These are phyloP conservation scores for Flaveria robusta DNA, from an alignment of 129 eudicot species.

Conservation along the genomic window DNA sequence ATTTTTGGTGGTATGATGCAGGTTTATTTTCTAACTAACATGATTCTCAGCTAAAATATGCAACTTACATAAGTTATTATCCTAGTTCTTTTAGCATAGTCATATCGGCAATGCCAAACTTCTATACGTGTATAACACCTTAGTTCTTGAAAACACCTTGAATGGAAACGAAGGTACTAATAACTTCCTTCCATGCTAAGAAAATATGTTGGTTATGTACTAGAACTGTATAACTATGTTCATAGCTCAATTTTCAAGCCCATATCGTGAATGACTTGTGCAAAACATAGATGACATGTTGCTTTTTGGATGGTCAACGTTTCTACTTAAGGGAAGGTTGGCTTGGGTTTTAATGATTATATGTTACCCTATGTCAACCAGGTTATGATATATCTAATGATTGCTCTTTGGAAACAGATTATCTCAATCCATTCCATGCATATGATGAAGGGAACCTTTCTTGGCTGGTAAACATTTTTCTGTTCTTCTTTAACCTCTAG, in stretches of 20 bases:
- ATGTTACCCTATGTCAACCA: slow-evolving; percentile 16
- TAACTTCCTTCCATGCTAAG: neutral
- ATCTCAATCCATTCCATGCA: slow-evolving; percentile 96
- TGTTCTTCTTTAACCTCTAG: slow-evolving; percentile 4
- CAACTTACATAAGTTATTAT: neutral
- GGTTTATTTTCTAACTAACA: neutral
- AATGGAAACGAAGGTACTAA: neutral
- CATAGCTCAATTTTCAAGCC: neutral
- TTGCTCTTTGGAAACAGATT: slow-evolving; percentile 54
- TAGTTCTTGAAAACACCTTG: slow-evolving; percentile 1
- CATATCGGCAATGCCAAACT: neutral
- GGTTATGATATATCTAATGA: neutral
- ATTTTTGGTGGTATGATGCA: neutral
- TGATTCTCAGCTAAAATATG: neutral
- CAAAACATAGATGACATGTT: neutral
- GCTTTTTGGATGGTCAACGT: neutral
- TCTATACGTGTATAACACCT: neutral
- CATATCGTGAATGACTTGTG: neutral
- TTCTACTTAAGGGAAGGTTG: slow-evolving; percentile 1
- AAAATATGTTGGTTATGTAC: neutral
- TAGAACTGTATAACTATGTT: neutral
- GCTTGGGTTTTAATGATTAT: neutral
- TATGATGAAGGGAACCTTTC: slow-evolving; percentile 99
- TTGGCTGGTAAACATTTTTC: slow-evolving; percentile 80
- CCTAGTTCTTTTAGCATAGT: neutral